A percentile compares a stretch with the other conserved stretches of the same genome.
Conservation (phyloP, 2,329 filamentous ascomycete genomes). For the Penicillium sp. region DNA sequence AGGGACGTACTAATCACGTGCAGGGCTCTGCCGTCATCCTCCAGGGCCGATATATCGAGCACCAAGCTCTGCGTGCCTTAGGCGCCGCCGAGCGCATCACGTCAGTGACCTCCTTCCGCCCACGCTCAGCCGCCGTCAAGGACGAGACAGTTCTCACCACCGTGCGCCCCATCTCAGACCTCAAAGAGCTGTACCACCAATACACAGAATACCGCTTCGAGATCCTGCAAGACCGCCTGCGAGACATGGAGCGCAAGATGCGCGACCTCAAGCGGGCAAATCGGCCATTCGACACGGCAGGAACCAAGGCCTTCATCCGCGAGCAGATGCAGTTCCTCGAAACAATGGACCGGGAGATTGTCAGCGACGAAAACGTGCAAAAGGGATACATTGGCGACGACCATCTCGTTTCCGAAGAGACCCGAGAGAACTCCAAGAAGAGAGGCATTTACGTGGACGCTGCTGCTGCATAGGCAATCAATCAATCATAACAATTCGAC, state of each 20-base stretch:
- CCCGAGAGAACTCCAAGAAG: conserved; percentile 27
- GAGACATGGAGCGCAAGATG: conserved; percentile 21
- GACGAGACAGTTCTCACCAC: conserved; percentile 61
- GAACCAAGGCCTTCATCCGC: conserved; percentile 25
- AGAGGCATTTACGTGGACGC: conserved; percentile 7
- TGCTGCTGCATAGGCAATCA: conserved; percentile 1
- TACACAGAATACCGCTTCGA: conserved; percentile 61
- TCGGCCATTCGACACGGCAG: conserved; percentile 28
- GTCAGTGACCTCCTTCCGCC: conserved; percentile 64
- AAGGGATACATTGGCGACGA: conserved; percentile 33
- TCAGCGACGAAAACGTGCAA: conserved; percentile 38
- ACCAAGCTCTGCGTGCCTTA: conserved; percentile 58
- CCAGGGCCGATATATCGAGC: conserved; percentile 64
- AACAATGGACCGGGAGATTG: conserved; percentile 39
- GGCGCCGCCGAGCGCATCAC: conserved; percentile 60
- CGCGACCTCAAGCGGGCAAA: conserved; percentile 29
- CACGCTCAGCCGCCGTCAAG: conserved; percentile 49
- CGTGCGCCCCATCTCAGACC: conserved; percentile 56
- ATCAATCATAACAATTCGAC: background rate
- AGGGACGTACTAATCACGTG: conserved; percentile 1
- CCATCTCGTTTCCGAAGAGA: conserved; percentile 35
- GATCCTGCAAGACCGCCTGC: conserved; percentile 57
- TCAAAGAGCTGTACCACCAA: conserved; percentile 57
- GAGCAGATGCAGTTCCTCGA: conserved; percentile 28
- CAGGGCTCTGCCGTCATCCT: conserved; percentile 62